Base-by-base conservation (phyloP, 768 basidiomycete genomes). In the Pleurotus giganteus region DNA sequence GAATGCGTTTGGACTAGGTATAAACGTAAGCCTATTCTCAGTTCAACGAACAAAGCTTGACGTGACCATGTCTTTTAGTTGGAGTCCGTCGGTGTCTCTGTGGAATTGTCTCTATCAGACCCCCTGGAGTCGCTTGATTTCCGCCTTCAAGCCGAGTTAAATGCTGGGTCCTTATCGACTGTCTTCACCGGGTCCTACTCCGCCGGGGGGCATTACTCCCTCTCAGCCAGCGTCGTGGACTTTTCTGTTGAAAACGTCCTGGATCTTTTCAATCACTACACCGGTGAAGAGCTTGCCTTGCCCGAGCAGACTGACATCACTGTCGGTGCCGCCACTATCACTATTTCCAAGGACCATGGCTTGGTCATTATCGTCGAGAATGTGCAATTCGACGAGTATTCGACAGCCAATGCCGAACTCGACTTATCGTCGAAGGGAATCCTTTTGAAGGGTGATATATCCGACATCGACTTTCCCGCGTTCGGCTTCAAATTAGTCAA, bases 211-310 rank as follows among this genome's bases (percentile, higher is more conserved):
- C 4, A 24, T 4, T 55, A 53, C 26, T 49, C 29, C 8, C 11
- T 55, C 15, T 47, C 54, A n/a, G 54, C 54, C 4, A 49, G 7
- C 4, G 27, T 55, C n/a, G 11, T 9, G 17, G 32, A 55, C 45
- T 55, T 55, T 28, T 45, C 46, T 19, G 27, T 27, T 8, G 26
- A 26, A 4, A 43, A 45, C n/a, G 24, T 55, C 15, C 27, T 39
- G 5, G 54, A 26, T 13, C n/a, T 55, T 12, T 55, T 53, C 45
- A 51, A 39, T 13, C 45, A 55, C 26, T 26, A 51, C 46, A 19
- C 24, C 19, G 47, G 54, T 37, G 27, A 28, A n/a, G 12, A 19
- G 15, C 27, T 55, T 8, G 17, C 36, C 8, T 17, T 55, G 32
- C 54, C 54, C 26, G 19, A 55, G 11, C 32, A 34, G 15, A 12